A percentile compares a stretch with the other conserved stretches of the same genome.
Evolutionary conservation across 2,329 filamentous ascomycete genomes (phyloP).

Genomic region (Tricladium varicosporioides): DNA sequence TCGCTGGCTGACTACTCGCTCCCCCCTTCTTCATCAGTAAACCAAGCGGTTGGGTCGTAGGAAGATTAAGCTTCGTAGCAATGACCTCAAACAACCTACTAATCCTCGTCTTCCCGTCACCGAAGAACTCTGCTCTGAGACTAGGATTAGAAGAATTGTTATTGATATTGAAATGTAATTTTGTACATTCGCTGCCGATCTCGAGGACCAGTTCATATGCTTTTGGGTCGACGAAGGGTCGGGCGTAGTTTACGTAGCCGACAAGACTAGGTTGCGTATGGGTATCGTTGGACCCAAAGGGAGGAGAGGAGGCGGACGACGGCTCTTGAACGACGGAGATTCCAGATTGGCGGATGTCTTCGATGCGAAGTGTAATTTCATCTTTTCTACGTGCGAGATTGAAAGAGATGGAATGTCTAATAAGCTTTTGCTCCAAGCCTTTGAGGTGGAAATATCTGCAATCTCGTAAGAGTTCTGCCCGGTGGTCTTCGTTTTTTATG

Average conservation of each 20-base stretch:
- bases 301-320: conserved; percentile 28
- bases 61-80: conserved; percentile 74
- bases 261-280: conserved; percentile 17
- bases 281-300: conserved; percentile 23
- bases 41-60: conserved; percentile 59
- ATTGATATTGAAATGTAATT: conserved; percentile 46
- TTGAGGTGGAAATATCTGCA: conserved; percentile 93
- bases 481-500: conserved; percentile 74
- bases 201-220: conserved; percentile 76
- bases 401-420: conserved; percentile 72
- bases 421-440: conserved; percentile 82
- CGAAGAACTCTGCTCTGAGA: conserved; percentile 71
- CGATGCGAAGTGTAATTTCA: conserved; percentile 77
- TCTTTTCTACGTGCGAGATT: conserved; percentile 66
- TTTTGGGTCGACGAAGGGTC: conserved; percentile 79
- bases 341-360: conserved; percentile 87
- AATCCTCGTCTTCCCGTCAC: conserved; percentile 67
- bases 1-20: conserved; percentile 57
- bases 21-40: conserved; percentile 66
- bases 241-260: conserved; percentile 73
- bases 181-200: conserved; percentile 65
- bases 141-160: conserved; percentile 20
- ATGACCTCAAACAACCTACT: conserved; percentile 75
- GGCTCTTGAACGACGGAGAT: conserved; percentile 61
- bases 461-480: conserved; percentile 75